These are phyloP conservation scores for Sclerotinia subarctica DNA, from an alignment of 2,329 filamentous ascomycete genomes.

Conservation along the genomic window DNA sequence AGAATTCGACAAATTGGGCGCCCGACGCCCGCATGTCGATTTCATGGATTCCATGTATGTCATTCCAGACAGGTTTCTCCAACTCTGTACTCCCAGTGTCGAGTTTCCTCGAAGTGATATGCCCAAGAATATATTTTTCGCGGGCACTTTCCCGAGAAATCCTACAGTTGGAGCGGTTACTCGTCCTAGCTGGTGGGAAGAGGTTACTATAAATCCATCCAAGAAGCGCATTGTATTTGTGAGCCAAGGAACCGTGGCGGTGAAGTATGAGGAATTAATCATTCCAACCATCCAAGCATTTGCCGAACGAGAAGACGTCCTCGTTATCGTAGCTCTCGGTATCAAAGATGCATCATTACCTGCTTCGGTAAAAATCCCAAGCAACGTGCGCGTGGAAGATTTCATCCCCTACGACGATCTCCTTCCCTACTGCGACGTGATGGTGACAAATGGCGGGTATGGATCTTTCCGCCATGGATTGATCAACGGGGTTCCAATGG, in stretches of 20 bases:
- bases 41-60: constrained; percentile 30
- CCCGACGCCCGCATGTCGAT: constrained; percentile 5
- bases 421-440: constrained; percentile 38
- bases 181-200: constrained; percentile 46
- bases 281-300: constrained; percentile 40
- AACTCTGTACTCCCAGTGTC: not conserved
- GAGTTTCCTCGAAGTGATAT: not conserved
- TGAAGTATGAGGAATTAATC: constrained; percentile 37
- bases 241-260: constrained; percentile 39
- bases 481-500: constrained; percentile 38
- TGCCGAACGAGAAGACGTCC: constrained; percentile 34
- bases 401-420: constrained; percentile 41
- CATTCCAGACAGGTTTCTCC: not conserved
- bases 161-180: not conserved
- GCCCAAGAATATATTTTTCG: not conserved
- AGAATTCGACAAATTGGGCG: constrained; percentile 35
- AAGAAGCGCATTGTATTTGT: constrained; percentile 39
- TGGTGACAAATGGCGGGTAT: constrained; percentile 41
- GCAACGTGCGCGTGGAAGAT: constrained; percentile 37
- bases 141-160: not conserved
- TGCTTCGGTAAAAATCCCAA: constrained; percentile 33
- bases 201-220: constrained; percentile 41
- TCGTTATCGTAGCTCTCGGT: constrained; percentile 38
- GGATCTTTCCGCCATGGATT: constrained; percentile 39
- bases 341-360: constrained; percentile 33